A percentile compares a stretch with the other conserved stretches of the same genome.
phyloP scores from a whole-genome alignment of 2,329 filamentous ascomycete species.

The Hymenotorrendiella dingleyae region DNA sequence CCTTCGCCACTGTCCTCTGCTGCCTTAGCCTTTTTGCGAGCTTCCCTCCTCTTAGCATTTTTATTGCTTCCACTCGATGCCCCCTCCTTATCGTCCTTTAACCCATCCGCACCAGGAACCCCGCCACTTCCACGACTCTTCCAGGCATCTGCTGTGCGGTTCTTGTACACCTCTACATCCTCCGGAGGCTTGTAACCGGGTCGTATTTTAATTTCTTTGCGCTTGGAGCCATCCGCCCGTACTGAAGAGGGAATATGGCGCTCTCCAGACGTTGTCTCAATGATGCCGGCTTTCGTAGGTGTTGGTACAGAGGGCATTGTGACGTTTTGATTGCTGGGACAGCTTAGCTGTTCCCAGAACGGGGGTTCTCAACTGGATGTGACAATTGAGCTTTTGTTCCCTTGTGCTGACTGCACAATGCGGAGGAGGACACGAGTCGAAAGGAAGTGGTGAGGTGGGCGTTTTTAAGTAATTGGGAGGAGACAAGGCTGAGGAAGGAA shows the following conservation, averaged over 20 bases:
- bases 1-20: conserved; percentile 31
- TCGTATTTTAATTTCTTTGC: conserved; percentile 88
- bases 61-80: conserved; percentile 60
- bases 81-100: conserved; percentile 42
- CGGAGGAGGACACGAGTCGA: too few species aligned
- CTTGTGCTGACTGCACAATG: too few species aligned
- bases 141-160: conserved; percentile 79
- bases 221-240: conserved; percentile 82
- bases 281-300: conserved; percentile 64
- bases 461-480: too few species aligned
- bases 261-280: conserved; percentile 68
- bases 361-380: not conserved
- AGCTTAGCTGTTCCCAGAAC: not conserved
- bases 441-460: too few species aligned
- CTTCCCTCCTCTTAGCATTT: conserved; percentile 75
- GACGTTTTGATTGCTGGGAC: not conserved
- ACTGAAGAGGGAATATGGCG: conserved; percentile 84
- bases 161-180: conserved; percentile 94
- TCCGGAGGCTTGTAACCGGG: conserved; percentile 92
- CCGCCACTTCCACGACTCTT: conserved; percentile 66
- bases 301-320: conserved; percentile 34
- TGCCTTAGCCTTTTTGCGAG: conserved; percentile 52
- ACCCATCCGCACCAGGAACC: conserved; percentile 67
- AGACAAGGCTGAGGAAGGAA: conserved; percentile 6
- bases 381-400: conserved; percentile 1